Evolutionary conservation across 2,329 filamentous ascomycete genomes (phyloP), one percentile per base, ranked within the genome.

Genomic region (Ambrosiella xylebori): DNA sequence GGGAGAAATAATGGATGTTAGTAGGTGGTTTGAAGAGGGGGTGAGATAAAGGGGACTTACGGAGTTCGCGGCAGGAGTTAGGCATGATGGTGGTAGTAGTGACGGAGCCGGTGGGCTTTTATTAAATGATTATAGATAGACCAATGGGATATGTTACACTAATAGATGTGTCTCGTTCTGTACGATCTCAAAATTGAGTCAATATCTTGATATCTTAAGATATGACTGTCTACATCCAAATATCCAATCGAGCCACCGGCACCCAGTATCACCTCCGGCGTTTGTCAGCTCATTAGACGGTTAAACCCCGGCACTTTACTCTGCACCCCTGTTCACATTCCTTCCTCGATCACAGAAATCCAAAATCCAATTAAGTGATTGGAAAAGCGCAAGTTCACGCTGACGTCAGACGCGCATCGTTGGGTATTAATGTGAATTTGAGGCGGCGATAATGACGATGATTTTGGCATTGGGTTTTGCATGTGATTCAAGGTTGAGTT

Each of bases 11-110:
- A 3, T 27, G 27, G 27, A 27, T 3, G 3, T 27, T 27, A 27
- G 27, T 27, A 3, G 5, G 11, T 56, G 40, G 13, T 7, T 47
- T 19, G 13, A 27, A 27, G 27, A n/a, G 13, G 13, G 35, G 35
- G 1, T 2, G 36, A 9, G 15, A n/a, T 11, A n/a, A 17, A 45
- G n/a, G n/a, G 17, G 15, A 74, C 87, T 64, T 79, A 97, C 91
- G 83, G 69, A 98, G 87, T 71, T 97, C 91, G 81, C 90, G 88
- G 75, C 93, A 98, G 62, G 91, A 96, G 71, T 86, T 89, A 60
- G 91, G 90, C 93, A 97, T 95, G 57, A 70, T 75, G 69, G 49
- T 19, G 12, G 17, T 56, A 37, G 47, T 37, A 36, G 3, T 27
- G 12, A 13, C 6, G 17, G n/a, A 15, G 47, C 51, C 9, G 15